Percentiles rank a stretch among this genome's conserved stretches.
phyloP scores from a whole-genome alignment of 768 basidiomycete genomes.

The Hemileccinum rubropunctum region DNA sequence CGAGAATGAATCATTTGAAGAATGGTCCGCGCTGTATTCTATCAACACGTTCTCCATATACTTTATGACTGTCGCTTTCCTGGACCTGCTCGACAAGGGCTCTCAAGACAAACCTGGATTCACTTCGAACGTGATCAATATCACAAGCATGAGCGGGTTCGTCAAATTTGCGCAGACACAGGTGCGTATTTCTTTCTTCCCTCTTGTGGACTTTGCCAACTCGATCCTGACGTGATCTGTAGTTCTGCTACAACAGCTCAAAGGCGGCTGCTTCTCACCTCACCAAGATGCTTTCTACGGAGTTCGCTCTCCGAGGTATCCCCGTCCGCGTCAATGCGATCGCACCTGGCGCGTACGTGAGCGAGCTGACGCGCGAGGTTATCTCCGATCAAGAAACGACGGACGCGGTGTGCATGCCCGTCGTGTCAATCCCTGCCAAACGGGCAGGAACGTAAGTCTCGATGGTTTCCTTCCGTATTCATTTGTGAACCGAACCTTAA shows the following conservation, averaged over 20 bases:
- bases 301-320: slow-evolving; percentile 65
- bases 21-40: slow-evolving; percentile 59
- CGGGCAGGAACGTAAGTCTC: slow-evolving; percentile 70
- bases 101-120: slow-evolving; percentile 55
- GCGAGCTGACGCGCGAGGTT: slow-evolving; percentile 65
- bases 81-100: slow-evolving; percentile 73
- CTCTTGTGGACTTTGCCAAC: neutral
- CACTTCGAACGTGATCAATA: slow-evolving; percentile 70
- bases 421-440: slow-evolving; percentile 59
- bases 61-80: slow-evolving; percentile 74
- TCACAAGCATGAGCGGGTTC: slow-evolving; percentile 73
- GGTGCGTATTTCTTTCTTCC: slow-evolving; percentile 41
- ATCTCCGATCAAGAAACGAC: slow-evolving; percentile 45
- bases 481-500: slow-evolving; percentile 1
- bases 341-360: slow-evolving; percentile 73
- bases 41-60: slow-evolving; percentile 77
- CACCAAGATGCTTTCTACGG: slow-evolving; percentile 75
- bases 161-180: slow-evolving; percentile 73
- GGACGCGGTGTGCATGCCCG: slow-evolving; percentile 55
- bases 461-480: neutral
- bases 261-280: slow-evolving; percentile 77
- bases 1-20: slow-evolving; percentile 58
- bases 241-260: slow-evolving; percentile 82
- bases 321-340: slow-evolving; percentile 72
- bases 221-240: neutral